Evolutionary conservation across 768 basidiomycete species (phyloP), one percentile per base, ranked within the genome.

Genomic region (Solioccasus polychromus): DNA sequence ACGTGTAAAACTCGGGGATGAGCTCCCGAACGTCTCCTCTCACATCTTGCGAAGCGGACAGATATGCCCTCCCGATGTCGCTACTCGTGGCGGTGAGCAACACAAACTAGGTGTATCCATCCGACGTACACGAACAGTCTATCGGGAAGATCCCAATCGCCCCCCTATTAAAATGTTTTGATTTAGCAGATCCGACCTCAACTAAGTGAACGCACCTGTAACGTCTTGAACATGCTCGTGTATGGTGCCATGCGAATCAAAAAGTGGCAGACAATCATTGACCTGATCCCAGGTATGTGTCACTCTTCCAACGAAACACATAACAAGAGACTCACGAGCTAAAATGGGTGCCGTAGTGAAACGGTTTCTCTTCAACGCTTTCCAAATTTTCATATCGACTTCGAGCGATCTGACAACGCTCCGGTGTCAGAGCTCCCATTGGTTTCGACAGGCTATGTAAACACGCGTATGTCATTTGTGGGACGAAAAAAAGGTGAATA

Each of bases 181-280:
- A n/a, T 18, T 14, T 2, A 25, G 12, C 8, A 5, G 3, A 18
- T 32, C 28, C 25, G n/a, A 24, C 35, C 25, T 12, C 29, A 18
- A 31, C 17, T n/a, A 5, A 17, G 12, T 12, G 15, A 10, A 23
- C 70, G 49, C 42, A 77, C 79, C 71, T 83, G 82, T 25, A 96
- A 67, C 3, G 88, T 91, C 68, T 93, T 91, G 75, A 94, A 97
- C 85, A 95, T 94, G 59, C 86, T 83, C 20, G 92, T 94, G 62
- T 88, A 97, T 0, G 94, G 94, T 12, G 85, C 82, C 56, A 94
- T 69, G 18, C 94, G 78, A 44, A 97, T 94, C 55, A 95, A 68
- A 69, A 88, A 96, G 54, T 95, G 92, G 69, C 92, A 94, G 35
- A 93, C 89, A 47, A 92, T 95, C 93, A 96, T 96, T 3, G 92